Base-by-base conservation (phyloP, 371 early-diverging fungal species). In the Dichotomocladium elegans region DNA sequence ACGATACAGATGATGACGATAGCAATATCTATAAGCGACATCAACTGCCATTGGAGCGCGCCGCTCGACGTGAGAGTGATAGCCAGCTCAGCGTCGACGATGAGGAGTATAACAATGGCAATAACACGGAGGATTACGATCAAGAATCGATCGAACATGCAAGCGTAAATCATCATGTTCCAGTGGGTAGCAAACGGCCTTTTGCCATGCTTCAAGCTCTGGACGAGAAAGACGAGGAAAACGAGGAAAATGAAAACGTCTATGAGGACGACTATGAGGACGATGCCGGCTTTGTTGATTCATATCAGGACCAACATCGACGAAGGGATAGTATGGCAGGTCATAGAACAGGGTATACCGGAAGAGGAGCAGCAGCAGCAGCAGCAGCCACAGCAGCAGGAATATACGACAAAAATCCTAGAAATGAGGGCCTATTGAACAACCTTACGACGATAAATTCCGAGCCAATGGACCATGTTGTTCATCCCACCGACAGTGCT, bases 121-220 rank as follows among this genome's bases (percentile, higher is more conserved):
- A n/a, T 26, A 24, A 54, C 37, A 37, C 19, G 14, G 9, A 7
- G 34, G 34, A 40, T 8, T 27, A 29, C 29, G 29, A 47, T 17
- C 41, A 53, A 14, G 53, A 55, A 15, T 54, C 56, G 27, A 54
- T 28, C 19, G 42, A 60, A 31, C 11, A 50, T 15, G 54, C 49
- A 3, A 58, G 65, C 24, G 61, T 31, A 15, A 24, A 46, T 31
- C 25, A 34, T 3, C 64, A 55, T 37, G 46, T 55, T n/a, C 56
- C 46, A n/a, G 55, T 63, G 47, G 47, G 58, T 41, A 61, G 63
- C 42, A 50, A 70, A 59, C 53, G 75, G 51, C 37, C 63, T 8
- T 63, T 63, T 54, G 58, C 63, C 7, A 25, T 58, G n/a, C 34
- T 59, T 12, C 33, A 63, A 27, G 74, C 47, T 8, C 54, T 53